These are phyloP conservation scores for Solanum habrochaites DNA, from an alignment of 257 asterid species.

Conservation along the genomic window DNA sequence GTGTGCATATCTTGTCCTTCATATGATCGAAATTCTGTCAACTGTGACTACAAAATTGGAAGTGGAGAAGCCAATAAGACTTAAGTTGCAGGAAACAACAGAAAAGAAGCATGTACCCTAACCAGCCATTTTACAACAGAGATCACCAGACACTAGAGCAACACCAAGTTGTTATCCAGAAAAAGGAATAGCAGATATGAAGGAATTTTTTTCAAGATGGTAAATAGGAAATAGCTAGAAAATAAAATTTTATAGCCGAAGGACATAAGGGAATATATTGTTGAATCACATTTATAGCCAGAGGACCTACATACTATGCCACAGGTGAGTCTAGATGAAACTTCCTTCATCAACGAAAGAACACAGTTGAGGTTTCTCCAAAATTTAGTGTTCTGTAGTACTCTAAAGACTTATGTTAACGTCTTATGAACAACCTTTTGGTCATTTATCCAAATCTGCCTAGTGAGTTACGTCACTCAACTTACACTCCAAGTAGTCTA, in stretches of 20 bases:
- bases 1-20: conserved; percentile 98
- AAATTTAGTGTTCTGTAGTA: neutral
- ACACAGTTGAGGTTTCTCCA: neutral
- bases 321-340: neutral
- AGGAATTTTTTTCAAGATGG: neutral
- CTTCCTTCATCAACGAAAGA: neutral
- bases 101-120: neutral
- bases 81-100: neutral
- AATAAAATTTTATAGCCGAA: neutral
- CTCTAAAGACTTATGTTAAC: neutral
- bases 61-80: neutral
- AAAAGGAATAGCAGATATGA: neutral
- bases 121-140: neutral
- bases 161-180: neutral
- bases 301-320: neutral
- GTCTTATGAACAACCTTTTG: neutral
- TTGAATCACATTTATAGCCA: neutral
- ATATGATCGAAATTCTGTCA: conserved; percentile 73
- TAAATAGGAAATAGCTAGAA: neutral
- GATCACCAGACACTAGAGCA: neutral
- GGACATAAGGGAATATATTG: neutral
- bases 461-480: neutral
- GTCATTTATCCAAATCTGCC: neutral
- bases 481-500: neutral
- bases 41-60: conserved; percentile 52